Conservation (phyloP, 257 asterid genomes). For the Rhazya stricta region DNA sequence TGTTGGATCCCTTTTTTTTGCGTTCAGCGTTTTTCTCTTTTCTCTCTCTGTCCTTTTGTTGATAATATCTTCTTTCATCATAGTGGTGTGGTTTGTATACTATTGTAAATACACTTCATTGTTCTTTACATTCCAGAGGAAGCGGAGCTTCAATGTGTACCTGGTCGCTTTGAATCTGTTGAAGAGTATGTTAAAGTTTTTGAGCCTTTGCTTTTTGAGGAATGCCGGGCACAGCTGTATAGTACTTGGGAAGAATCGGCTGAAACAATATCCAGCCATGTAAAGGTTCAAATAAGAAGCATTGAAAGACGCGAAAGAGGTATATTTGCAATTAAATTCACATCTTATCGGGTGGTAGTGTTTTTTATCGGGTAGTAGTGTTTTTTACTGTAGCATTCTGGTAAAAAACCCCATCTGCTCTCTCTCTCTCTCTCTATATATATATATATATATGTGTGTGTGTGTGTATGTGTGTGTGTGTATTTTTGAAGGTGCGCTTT, state of each 20-base stretch:
- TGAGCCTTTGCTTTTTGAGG: constrained; percentile 98
- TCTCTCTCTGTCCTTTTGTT: background rate
- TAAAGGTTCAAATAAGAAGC: constrained; percentile 68
- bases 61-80: background rate
- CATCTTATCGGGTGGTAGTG: background rate
- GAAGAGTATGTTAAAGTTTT: constrained; percentile 90
- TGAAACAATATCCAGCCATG: constrained; percentile 59
- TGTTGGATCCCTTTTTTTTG: background rate
- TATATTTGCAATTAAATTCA: constrained; percentile 23
- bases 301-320: constrained; percentile 96
- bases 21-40: too few relatives aligned
- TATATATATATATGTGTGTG: too few relatives aligned
- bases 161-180: constrained; percentile 84
- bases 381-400: too few relatives aligned
- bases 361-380: too few relatives aligned
- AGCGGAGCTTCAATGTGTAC: constrained; percentile 87
- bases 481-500: background rate
- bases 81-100: background rate
- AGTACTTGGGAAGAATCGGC: constrained; percentile 88
- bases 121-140: constrained; percentile 58
- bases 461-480: too few relatives aligned
- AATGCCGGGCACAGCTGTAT: constrained; percentile 92
- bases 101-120: background rate
- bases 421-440: too few relatives aligned
- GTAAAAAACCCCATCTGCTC: too few relatives aligned